Percentiles rank a stretch among this genome's conserved stretches.
Evolutionary conservation across 345 rosid genomes (phyloP).

Genomic region (Turritis glabra): DNA sequence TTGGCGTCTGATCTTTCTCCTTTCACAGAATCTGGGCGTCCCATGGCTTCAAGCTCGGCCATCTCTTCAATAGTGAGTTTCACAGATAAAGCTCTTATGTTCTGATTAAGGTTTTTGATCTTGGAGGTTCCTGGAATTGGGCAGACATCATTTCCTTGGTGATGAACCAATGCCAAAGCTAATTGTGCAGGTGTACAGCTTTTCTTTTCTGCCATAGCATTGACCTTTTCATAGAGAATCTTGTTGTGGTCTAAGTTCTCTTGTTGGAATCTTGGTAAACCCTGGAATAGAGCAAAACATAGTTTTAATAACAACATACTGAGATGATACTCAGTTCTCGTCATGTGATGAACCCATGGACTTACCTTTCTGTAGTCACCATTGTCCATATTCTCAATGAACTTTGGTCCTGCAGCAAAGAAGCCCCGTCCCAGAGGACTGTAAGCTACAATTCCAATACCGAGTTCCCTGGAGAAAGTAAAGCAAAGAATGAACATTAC

Average conservation of each 20-base stretch:
- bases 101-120: conserved; percentile 56
- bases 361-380: conserved; percentile 51
- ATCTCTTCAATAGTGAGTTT: conserved; percentile 53
- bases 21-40: conserved; percentile 42
- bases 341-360: neutral
- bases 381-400: conserved; percentile 39
- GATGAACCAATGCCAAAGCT: conserved; percentile 70
- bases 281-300: conserved; percentile 27
- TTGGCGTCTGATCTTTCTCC: conserved; percentile 39
- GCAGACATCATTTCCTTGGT: conserved; percentile 59
- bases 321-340: neutral
- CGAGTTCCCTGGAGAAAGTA: conserved; percentile 54
- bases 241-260: conserved; percentile 55
- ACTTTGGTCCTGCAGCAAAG: conserved; percentile 51
- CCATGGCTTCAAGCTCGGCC: conserved; percentile 57
- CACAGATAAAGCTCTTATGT: conserved; percentile 54
- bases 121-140: conserved; percentile 64
- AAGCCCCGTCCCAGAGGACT: conserved; percentile 70
- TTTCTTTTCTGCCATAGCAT: conserved; percentile 49
- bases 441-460: conserved; percentile 69
- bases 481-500: neutral
- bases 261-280: conserved; percentile 49
- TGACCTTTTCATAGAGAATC: conserved; percentile 42
- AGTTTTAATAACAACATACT: neutral
- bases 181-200: conserved; percentile 59